Evolutionary conservation across 23 red algal genomes (phyloP), one percentile per base, ranked within the genome.

Genomic region (Gracilariopsis chorda): DNA sequence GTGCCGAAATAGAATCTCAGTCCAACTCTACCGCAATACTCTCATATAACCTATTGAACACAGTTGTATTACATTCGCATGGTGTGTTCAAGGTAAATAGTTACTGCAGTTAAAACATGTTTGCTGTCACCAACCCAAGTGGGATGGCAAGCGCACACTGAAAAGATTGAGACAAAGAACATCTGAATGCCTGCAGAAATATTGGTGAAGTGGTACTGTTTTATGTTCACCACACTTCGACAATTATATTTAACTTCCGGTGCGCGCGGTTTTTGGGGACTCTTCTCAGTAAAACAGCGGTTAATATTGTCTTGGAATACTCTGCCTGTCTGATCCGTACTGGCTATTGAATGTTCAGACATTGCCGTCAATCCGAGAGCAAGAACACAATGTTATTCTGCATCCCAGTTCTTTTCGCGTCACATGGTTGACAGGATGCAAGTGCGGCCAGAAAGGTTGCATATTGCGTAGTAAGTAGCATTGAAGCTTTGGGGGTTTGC

Each of bases 1-100:
- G n/a, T n/a, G n/a, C n/a, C n/a, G n/a, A n/a, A n/a, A n/a, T n/a
- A n/a, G n/a, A n/a, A n/a, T n/a, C n/a, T n/a, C n/a, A n/a, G n/a
- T n/a, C n/a, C n/a, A n/a, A n/a, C n/a, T n/a, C n/a, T n/a, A n/a
- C n/a, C n/a, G n/a, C n/a, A n/a, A n/a, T n/a, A n/a, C n/a, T n/a
- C n/a, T n/a, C n/a, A n/a, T n/a, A n/a, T n/a, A n/a, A n/a, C n/a
- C n/a, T n/a, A n/a, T n/a, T n/a, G n/a, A n/a, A n/a, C n/a, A n/a
- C n/a, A n/a, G 41, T 80, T 57, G 75, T 80, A 80, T 10, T 57
- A 28, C 75, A 80, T 55, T 25, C 49, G 33, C 24, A 19, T 80
- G 46, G 21, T 30, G 8, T 80, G 21, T 32, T 35, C 75, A 23
- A 49, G 36, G 25, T 80, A 47, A 19, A 52, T 8, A 32, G 75